A percentile compares a stretch with the other conserved stretches of the same genome.
These are phyloP conservation scores for Cutaneotrichosporon arboriforme DNA, from an alignment of 1,284 basidiomycete species.

Conservation along the genomic window DNA sequence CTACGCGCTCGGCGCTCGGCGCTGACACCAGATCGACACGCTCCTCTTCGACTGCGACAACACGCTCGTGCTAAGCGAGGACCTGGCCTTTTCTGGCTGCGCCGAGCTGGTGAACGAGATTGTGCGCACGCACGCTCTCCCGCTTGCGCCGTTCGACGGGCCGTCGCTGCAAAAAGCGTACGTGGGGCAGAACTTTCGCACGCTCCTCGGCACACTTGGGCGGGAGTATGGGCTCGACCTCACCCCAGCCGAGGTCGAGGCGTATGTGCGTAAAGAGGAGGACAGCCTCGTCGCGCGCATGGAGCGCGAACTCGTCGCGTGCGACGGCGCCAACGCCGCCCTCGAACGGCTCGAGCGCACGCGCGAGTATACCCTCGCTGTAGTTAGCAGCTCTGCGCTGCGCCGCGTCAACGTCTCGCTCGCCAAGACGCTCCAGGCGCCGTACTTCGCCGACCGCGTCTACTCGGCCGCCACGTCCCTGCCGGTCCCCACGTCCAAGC, in stretches of 20 bases:
- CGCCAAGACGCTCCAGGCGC: slow-evolving; percentile 13
- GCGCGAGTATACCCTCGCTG: slow-evolving; percentile 15
- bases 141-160: slow-evolving; percentile 14
- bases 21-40: slow-evolving; percentile 11
- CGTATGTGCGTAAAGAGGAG: slow-evolving; percentile 19
- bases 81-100: slow-evolving; percentile 26
- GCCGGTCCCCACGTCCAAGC: slow-evolving; percentile 24
- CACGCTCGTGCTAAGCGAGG: slow-evolving; percentile 28
- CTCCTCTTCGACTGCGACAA: slow-evolving; percentile 34
- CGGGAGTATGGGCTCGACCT: slow-evolving; percentile 16
- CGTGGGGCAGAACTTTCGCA: slow-evolving; percentile 31
- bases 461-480: slow-evolving; percentile 23
- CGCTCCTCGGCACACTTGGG: slow-evolving; percentile 18
- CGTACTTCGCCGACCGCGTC: slow-evolving; percentile 19
- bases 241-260: slow-evolving; percentile 16
- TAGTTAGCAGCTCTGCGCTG: slow-evolving; percentile 22
- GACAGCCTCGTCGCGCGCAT: slow-evolving; percentile 18
- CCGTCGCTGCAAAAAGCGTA: slow-evolving; percentile 18
- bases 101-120: slow-evolving; percentile 24
- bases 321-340: slow-evolving; percentile 14
- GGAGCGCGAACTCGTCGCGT: slow-evolving; percentile 10
- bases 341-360: slow-evolving; percentile 10
- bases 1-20: not conserved
- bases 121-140: slow-evolving; percentile 4
- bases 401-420: slow-evolving; percentile 24